Evolutionary conservation across 106 monocot species (phyloP).

Genomic region (Phalaenopsis aphrodite): DNA sequence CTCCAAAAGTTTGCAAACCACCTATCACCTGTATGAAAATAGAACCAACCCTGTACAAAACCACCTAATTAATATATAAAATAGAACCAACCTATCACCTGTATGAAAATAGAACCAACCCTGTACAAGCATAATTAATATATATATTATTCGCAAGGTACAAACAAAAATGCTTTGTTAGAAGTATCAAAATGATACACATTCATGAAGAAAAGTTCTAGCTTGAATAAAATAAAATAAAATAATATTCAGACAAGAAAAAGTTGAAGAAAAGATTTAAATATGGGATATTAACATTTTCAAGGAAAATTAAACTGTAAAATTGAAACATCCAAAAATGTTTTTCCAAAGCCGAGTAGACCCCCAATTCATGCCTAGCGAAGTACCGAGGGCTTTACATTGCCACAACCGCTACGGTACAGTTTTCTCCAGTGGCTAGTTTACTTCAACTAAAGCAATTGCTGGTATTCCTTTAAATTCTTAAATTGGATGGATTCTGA

Average conservation of each 20-base stretch:
- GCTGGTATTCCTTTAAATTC: neutral
- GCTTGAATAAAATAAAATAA: neutral
- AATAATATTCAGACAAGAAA: neutral
- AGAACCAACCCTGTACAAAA: slow-evolving; percentile 89
- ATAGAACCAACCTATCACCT: slow-evolving; percentile 89
- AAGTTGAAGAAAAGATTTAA: neutral
- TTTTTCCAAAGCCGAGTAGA: no score
- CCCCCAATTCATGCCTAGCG: no score
- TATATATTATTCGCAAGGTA: neutral
- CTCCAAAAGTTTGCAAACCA: slow-evolving; percentile 98
- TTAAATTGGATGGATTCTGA: neutral
- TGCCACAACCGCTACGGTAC: no score
- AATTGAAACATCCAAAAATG: no score
- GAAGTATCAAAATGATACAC: neutral
- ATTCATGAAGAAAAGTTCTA: neutral
- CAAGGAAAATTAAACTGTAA: no score
- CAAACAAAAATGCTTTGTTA: neutral
- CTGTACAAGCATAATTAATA: slow-evolving; percentile 21
- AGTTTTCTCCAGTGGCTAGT: no score
- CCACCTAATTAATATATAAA: neutral
- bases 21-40: slow-evolving; percentile 85
- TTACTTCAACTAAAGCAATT: neutral
- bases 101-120: slow-evolving; percentile 96
- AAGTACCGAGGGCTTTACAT: no score
- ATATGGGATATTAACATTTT: neutral